These are phyloP conservation scores for Aphanomyces astaci DNA, from an alignment of 352 stramenopile genomes.

Conservation along the genomic window DNA sequence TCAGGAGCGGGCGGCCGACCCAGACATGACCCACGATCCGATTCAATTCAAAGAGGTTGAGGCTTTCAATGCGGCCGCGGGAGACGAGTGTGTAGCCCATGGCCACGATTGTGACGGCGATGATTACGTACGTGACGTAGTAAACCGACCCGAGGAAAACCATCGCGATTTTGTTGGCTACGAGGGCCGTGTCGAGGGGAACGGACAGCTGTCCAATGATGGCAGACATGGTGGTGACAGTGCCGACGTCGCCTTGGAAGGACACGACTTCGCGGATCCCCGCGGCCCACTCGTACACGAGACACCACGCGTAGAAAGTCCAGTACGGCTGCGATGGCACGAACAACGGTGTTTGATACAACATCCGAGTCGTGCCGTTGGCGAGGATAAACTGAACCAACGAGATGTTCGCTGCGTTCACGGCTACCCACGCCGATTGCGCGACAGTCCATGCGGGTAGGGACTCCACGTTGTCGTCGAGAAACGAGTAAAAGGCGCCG, in stretches of 20 bases:
- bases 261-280: slow-evolving; percentile 1
- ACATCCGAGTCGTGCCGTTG: too few species aligned
- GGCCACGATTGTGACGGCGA: neutral
- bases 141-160: neutral
- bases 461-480: too few species aligned
- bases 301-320: slow-evolving; percentile 7
- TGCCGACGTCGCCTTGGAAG: slow-evolving; percentile 4
- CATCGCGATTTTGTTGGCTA: neutral
- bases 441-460: too few species aligned
- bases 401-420: too few species aligned
- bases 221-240: too few species aligned
- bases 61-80: neutral
- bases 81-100: neutral
- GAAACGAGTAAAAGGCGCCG: too few species aligned
- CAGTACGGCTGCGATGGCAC: too few species aligned
- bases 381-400: too few species aligned
- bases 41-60: slow-evolving; percentile 8
- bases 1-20: neutral
- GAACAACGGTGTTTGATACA: too few species aligned
- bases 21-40: slow-evolving; percentile 6
- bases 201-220: neutral
- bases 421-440: too few species aligned
- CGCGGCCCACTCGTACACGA: slow-evolving; percentile 1
- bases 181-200: neutral
- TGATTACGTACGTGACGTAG: slow-evolving; percentile 7